Base-by-base conservation (phyloP, 805 yeast species). In the Kockiozyma suomiensis region DNA sequence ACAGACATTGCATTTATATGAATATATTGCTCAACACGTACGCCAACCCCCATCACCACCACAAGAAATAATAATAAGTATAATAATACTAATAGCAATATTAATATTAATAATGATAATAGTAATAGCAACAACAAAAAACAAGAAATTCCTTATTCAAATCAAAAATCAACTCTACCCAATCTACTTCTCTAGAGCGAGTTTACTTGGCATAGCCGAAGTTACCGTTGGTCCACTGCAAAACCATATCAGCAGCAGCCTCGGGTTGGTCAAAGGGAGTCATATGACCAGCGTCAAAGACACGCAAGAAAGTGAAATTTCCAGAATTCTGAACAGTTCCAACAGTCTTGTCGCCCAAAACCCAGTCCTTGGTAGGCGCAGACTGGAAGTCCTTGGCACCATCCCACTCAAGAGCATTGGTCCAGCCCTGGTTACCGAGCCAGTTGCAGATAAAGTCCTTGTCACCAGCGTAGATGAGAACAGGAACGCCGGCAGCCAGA, bases 371-470 rank as follows among this genome's bases (percentile, higher is more conserved):
- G 51, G 67, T 56, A 15, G 68, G 66, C 73, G 71, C 79, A 33
- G 74, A 69, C 67, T 77, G 78, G 72, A 84, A 88, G 58, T 79
- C 82, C 35, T 80, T 81, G 45, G 79, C 75, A 41, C 82, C 82
- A 28, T 79, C 73, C 88, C 90, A 88, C 70, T 87, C 88, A 56
- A 90, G 80, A 50, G 77, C 82, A 71, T 88, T 80, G 38, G 93
- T 79, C 96, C 97, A 89, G 15, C 87, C 94, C 70, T 85, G 83
- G 74, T 91, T 91, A 66, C 97, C 98, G 70, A 93, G 81, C 97
- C 97, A 92, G 79, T 93, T 92, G 78, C 97, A 92, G 72, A 92
- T 92, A 75, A 86, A 92, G 75, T 92, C 98, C 77, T 90, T 90
- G 77, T 92, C 97, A 72, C 98, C 98, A 15, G 97, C 97, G 70